These are phyloP conservation scores for Tilletia indica DNA, from an alignment of 1,284 basidiomycete species.

Conservation along the genomic window DNA sequence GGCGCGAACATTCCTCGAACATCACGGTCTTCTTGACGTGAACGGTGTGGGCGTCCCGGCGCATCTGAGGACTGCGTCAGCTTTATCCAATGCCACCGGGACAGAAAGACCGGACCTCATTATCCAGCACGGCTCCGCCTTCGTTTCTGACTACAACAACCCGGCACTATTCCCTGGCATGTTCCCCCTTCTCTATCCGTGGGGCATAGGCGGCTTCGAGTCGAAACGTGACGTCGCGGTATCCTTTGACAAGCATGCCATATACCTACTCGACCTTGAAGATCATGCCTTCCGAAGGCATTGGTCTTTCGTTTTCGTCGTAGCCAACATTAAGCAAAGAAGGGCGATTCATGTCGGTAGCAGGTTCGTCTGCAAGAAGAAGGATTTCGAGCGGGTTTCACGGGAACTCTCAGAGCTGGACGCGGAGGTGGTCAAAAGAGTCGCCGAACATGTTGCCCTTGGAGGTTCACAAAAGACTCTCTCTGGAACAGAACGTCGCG, in stretches of 20 bases:
- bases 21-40: not conserved
- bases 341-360: not conserved
- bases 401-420: not conserved
- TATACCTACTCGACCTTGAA: not conserved
- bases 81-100: not conserved
- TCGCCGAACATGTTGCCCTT: not conserved
- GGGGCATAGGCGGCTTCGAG: not conserved
- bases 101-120: not conserved
- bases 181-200: not conserved
- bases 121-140: not conserved
- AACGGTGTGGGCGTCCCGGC: not conserved
- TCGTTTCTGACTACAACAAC: not conserved
- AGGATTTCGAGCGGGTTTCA: not conserved
- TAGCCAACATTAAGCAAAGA: not conserved
- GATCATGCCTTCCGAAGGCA: not conserved
- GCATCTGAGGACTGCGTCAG: not conserved
- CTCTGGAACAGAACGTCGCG: not conserved
- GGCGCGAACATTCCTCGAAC: not conserved
- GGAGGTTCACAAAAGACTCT: not conserved
- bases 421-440: not conserved
- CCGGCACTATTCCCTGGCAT: not conserved
- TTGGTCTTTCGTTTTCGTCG: not conserved
- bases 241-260: not conserved
- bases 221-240: not conserved
- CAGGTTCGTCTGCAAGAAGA: not conserved